Evolutionary conservation across 2,329 filamentous ascomycete genomes (phyloP).

Genomic region (Cladosporium velox): DNA sequence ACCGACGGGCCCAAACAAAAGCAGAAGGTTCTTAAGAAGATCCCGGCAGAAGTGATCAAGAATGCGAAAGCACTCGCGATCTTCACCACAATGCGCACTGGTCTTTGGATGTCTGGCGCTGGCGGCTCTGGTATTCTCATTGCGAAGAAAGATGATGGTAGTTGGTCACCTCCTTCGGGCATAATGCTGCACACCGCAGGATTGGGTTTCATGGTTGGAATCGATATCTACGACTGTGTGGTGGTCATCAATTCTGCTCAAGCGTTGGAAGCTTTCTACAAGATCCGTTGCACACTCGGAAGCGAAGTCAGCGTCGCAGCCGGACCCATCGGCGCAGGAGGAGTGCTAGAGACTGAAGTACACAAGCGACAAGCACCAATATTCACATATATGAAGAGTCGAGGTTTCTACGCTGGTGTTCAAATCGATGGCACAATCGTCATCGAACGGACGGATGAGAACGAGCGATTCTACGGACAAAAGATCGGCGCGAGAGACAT

Average conservation of each 20-base stretch:
- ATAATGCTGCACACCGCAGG: constrained; percentile 88
- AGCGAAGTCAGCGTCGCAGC: constrained; percentile 75
- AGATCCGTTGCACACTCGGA: constrained; percentile 75
- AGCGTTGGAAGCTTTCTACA: constrained; percentile 81
- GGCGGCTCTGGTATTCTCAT: constrained; percentile 87
- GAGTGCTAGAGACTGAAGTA: constrained; percentile 68
- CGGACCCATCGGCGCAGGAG: constrained; percentile 77
- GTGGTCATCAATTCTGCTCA: constrained; percentile 86
- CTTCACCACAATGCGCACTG: constrained; percentile 94
- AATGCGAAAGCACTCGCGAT: constrained; percentile 89
- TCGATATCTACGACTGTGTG: constrained; percentile 95
- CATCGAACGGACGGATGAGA: constrained; percentile 84
- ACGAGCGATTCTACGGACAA: constrained; percentile 80
- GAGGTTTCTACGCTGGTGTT: constrained; percentile 84
- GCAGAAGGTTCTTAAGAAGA: constrained; percentile 73
- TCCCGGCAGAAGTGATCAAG: constrained; percentile 78
- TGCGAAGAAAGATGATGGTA: constrained; percentile 78
- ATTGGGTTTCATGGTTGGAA: constrained; percentile 84
- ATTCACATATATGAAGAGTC: constrained; percentile 85
- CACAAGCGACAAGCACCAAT: constrained; percentile 70
- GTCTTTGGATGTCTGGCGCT: constrained; percentile 86
- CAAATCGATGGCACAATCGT: constrained; percentile 86
- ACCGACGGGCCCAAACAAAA: constrained; percentile 58
- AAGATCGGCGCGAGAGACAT: constrained; percentile 64
- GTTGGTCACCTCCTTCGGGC: constrained; percentile 88